Evolutionary conservation across 805 yeast genomes (phyloP), one percentile per base, ranked within the genome.

Genomic region (Metschnikowia aberdeeniae): DNA sequence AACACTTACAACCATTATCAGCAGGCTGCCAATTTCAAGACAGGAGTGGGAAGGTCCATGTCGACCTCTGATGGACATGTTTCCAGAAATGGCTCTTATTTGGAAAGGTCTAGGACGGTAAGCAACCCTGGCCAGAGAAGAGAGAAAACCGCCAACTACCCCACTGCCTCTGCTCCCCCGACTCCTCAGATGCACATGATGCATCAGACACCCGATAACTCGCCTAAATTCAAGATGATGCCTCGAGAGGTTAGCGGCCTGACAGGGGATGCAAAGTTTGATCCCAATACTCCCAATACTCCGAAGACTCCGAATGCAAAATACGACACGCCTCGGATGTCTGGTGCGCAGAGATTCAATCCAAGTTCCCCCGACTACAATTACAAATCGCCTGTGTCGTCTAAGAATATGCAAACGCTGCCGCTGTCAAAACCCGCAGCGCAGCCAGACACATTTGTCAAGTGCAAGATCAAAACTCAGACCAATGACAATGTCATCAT

Each of bases 1-100:
- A 63, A 61, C 44, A 64, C 59, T 20, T 66, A 60, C 50, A 66
- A 65, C 42, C 62, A 63, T 45, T 66, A 65, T 45, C 68, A 61
- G 40, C 70, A 62, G 53, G 52, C 46, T 28, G 47, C 52, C 20
- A 39, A 46, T 29, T 45, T 43, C 37, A 43, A 43, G 3, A 22
- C 32, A 29, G 45, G 38, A 14, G 40, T 49, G 27, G 45, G 45
- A 11, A 41, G 54, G 17, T 52, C 58, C 20, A 36, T 40, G 36
- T 46, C 51, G 34, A 45, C 50, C 26, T 35, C 42, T 7, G 53
- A 42, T 20, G 45, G 49, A 19, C 38, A 42, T 20, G 43, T 41
- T 8, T 24, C 42, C 14, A 36, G 54, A n/a, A 34, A 36, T 13
- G 36, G 13, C 9, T 26, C 46, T 9, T 14, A 24, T 12, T 30